Conservation (phyloP, 1,139 yeast species). For the Arxiozyma bovina region DNA sequence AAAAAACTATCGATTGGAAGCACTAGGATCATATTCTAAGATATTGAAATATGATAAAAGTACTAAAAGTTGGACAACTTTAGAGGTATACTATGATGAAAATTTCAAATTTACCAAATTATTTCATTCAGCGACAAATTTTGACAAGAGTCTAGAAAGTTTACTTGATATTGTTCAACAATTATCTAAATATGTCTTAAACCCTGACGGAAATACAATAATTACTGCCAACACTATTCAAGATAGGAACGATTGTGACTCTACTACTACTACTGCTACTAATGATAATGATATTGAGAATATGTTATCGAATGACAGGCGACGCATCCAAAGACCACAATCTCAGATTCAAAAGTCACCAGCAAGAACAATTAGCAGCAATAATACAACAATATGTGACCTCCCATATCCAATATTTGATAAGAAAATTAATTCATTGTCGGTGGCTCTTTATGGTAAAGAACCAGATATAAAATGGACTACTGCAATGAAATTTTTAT, state of each 20-base stretch:
- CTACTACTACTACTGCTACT: not conserved
- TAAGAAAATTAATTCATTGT: conserved; percentile 70
- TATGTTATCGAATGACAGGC: not conserved
- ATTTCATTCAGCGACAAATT: conserved; percentile 27
- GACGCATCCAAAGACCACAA: not conserved
- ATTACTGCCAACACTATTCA: not conserved
- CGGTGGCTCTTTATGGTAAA: conserved; percentile 59
- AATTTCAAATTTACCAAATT: conserved; percentile 31
- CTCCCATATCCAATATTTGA: conserved; percentile 58
- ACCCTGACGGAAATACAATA: not conserved
- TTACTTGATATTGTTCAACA: conserved; percentile 20
- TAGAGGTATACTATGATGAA: conserved; percentile 30
- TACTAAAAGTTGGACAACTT: conserved; percentile 27
- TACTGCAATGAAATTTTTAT: conserved; percentile 69
- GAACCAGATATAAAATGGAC: conserved; percentile 79
- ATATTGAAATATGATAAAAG: conserved; percentile 50
- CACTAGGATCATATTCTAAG: conserved; percentile 78
- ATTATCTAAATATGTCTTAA: conserved; percentile 15
- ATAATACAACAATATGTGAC: not conserved
- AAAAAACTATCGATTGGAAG: conserved; percentile 56
- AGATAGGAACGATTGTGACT: not conserved
- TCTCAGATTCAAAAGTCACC: not conserved
- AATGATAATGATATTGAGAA: not conserved
- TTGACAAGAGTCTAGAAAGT: conserved; percentile 28
- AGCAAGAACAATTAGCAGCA: not conserved